Percentiles rank a stretch among this genome's conserved stretches.
These are phyloP conservation scores for Chytriomyces sp. DNA, from an alignment of 192 early-diverging fungal genomes.

Conservation along the genomic window DNA sequence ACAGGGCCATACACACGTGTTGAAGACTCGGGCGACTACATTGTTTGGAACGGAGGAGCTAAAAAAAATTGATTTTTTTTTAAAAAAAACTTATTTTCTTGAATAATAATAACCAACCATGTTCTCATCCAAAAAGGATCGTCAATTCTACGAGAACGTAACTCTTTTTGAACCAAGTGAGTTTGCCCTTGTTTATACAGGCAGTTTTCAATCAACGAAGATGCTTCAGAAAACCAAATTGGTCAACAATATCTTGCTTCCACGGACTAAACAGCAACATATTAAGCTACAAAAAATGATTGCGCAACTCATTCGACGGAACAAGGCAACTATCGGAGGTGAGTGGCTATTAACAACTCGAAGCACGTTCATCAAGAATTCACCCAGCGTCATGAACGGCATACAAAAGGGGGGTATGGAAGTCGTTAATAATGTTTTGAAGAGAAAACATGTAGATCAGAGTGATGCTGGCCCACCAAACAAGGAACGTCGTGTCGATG, in stretches of 20 bases:
- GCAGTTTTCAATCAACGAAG: neutral
- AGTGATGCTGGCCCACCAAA: too few species aligned
- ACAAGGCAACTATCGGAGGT: neutral
- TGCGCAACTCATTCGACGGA: conserved; percentile 3
- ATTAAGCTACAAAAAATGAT: neutral
- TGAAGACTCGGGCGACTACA: too few species aligned
- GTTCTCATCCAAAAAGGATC: conserved; percentile 18
- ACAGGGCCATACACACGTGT: too few species aligned
- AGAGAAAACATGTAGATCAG: conserved; percentile 2
- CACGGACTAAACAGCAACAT: conserved; percentile 4
- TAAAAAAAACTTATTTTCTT: too few species aligned
- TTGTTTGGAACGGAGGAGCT: too few species aligned
- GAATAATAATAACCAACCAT: too few species aligned
- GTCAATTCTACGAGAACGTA: conserved; percentile 13
- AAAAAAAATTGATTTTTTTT: too few species aligned
- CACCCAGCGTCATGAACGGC: neutral
- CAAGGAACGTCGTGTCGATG: too few species aligned
- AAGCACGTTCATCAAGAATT: conserved; percentile 8
- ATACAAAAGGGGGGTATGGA: conserved; percentile 18
- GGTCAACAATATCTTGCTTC: conserved; percentile 10
- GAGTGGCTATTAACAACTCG: neutral
- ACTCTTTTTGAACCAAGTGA: conserved; percentile 26
- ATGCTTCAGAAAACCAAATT: neutral
- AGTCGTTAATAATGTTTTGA: conserved; percentile 4
- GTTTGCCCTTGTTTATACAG: neutral